These are phyloP conservation scores for Trichoderma erinaceum DNA, from an alignment of 495 filamentous ascomycete genomes.

Conservation along the genomic window DNA sequence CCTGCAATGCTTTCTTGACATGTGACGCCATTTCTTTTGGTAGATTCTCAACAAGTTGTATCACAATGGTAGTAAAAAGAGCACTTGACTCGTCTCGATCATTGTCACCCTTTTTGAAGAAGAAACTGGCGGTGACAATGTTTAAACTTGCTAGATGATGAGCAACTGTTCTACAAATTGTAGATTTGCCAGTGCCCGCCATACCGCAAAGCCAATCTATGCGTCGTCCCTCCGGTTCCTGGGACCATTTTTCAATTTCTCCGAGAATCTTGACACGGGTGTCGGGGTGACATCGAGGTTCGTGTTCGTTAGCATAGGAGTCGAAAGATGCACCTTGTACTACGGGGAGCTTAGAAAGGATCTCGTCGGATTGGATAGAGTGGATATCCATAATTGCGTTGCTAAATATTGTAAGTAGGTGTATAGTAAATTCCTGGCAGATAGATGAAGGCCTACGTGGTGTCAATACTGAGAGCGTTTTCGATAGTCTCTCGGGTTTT, in stretches of 20 bases:
- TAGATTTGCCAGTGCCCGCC: slow-evolving; percentile 44
- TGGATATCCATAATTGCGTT: neutral
- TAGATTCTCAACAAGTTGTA: slow-evolving; percentile 30
- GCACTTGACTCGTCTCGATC: slow-evolving; percentile 35
- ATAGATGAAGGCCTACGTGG: neutral
- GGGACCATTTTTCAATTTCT: slow-evolving; percentile 17
- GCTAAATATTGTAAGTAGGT: neutral
- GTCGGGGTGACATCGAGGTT: slow-evolving; percentile 20
- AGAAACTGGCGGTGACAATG: slow-evolving; percentile 37
- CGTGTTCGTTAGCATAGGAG: slow-evolving; percentile 25
- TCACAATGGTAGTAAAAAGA: slow-evolving; percentile 41
- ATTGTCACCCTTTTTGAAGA: slow-evolving; percentile 45
- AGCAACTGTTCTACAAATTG: slow-evolving; percentile 37
- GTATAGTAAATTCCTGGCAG: neutral
- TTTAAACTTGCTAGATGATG: slow-evolving; percentile 17
- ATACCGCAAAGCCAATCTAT: slow-evolving; percentile 43
- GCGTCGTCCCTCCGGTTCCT: slow-evolving; percentile 18
- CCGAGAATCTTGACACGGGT: slow-evolving; percentile 25
- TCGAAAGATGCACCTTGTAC: slow-evolving; percentile 23
- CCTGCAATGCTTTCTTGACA: slow-evolving; percentile 34
- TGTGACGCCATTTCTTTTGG: slow-evolving; percentile 24
- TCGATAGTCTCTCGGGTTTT: no score
- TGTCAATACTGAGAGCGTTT: neutral
- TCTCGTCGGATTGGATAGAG: neutral
- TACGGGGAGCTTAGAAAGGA: neutral